phyloP scores from a whole-genome alignment of 1,284 basidiomycete genomes.

The Melampsora americana region DNA sequence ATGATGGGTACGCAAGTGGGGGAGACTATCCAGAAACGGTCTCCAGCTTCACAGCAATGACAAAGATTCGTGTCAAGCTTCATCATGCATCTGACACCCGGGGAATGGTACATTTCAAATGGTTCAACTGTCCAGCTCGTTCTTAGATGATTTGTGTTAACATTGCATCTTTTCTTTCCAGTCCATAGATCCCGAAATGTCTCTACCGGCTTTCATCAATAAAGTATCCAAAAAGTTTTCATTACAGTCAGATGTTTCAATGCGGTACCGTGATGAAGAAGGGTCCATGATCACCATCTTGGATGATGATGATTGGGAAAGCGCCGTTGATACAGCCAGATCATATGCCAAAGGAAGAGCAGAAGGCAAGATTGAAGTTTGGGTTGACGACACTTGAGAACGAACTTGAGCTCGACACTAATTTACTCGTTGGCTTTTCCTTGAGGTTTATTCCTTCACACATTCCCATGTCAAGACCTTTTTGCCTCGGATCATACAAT shows the following conservation, averaged over 20 bases:
- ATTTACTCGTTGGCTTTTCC: no score
- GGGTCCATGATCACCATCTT: constrained; percentile 71
- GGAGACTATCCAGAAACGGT: constrained; percentile 30
- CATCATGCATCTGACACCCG: constrained; percentile 37
- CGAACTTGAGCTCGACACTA: no score
- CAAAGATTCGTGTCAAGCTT: constrained; percentile 37
- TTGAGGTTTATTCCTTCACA: no score
- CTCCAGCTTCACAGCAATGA: constrained; percentile 27
- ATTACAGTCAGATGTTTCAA: background rate
- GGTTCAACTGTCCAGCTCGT: background rate
- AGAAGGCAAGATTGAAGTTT: constrained; percentile 79
- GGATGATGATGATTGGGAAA: constrained; percentile 62
- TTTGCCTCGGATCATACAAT: no score
- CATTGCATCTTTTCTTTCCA: constrained; percentile 7
- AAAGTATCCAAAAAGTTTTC: constrained; percentile 42
- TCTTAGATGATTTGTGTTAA: background rate
- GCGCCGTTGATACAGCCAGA: constrained; percentile 77
- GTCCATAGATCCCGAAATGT: constrained; percentile 20
- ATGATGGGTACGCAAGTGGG: constrained; percentile 12
- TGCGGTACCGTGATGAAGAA: constrained; percentile 83
- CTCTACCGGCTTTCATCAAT: constrained; percentile 13
- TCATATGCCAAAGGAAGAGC: constrained; percentile 67
- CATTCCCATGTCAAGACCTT: no score
- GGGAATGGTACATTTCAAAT: constrained; percentile 25
- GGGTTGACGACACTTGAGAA: constrained; percentile 58